A percentile compares a stretch with the other conserved stretches of the same genome.
Conservation (phyloP, 2,329 filamentous ascomycete genomes). For the Phialocephala sp. region DNA sequence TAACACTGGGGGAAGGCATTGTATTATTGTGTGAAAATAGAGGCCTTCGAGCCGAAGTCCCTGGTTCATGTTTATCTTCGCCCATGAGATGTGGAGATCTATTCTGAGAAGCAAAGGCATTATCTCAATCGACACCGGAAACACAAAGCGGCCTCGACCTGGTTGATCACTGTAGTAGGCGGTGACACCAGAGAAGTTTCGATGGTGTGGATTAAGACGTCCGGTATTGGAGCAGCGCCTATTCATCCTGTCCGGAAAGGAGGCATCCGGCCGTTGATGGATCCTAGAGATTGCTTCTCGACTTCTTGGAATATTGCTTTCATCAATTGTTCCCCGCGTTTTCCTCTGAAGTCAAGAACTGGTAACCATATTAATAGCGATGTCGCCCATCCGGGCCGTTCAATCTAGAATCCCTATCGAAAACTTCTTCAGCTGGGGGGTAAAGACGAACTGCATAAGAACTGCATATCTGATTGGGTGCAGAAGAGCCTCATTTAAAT, state of each 20-base stretch:
- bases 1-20: conserved; percentile 16
- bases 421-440: neutral
- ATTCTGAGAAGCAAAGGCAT: neutral
- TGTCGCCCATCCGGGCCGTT: neutral
- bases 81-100: neutral
- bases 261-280: neutral
- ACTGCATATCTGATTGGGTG: conserved; percentile 2
- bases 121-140: neutral
- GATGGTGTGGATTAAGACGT: neutral
- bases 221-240: conserved; percentile 6
- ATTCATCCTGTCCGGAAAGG: conserved; percentile 1
- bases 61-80: conserved; percentile 8
- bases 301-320: conserved; percentile 5
- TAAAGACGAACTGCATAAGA: conserved; percentile 2
- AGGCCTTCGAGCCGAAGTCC: conserved; percentile 19
- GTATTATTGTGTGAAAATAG: conserved; percentile 39
- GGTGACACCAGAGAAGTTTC: conserved; percentile 2
- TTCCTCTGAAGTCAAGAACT: neutral
- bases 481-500: conserved; percentile 8
- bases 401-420: conserved; percentile 7
- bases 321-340: conserved; percentile 2
- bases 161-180: conserved; percentile 2
- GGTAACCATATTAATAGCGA: conserved; percentile 8
- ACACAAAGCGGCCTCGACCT: conserved; percentile 6
- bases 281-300: neutral